These are phyloP conservation scores for Heterobasidion irregulare DNA, from an alignment of 1,284 basidiomycete species.

Conservation along the genomic window DNA sequence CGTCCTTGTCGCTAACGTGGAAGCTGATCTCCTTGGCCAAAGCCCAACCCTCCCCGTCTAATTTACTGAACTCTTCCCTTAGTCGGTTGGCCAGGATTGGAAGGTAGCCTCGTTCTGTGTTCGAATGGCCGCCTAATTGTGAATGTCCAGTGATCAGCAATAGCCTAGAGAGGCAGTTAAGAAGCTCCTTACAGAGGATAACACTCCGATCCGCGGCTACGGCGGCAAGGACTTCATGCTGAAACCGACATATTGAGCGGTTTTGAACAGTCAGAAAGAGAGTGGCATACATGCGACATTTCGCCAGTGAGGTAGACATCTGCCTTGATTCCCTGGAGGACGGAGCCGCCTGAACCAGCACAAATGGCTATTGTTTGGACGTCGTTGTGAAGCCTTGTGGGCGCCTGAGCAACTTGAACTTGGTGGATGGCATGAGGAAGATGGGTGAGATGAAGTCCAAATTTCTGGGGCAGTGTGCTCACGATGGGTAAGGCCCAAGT, in stretches of 20 bases:
- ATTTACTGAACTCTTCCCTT: constrained; percentile 19
- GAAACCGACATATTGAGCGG: constrained; percentile 10
- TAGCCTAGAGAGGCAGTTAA: background rate
- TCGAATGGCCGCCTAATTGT: constrained; percentile 46
- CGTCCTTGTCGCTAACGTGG: constrained; percentile 50
- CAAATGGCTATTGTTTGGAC: constrained; percentile 65
- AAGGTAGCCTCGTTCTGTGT: constrained; percentile 86
- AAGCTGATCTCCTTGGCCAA: constrained; percentile 33
- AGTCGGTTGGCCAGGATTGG: constrained; percentile 60
- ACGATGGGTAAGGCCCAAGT: constrained; percentile 62
- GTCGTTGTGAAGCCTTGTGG: constrained; percentile 22
- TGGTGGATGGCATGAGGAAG: background rate
- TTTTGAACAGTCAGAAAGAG: constrained; percentile 5
- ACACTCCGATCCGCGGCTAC: constrained; percentile 68
- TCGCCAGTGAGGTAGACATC: constrained; percentile 90
- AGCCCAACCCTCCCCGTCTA: constrained; percentile 11
- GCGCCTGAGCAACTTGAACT: constrained; percentile 73
- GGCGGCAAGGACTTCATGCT: constrained; percentile 81
- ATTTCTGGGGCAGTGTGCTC: background rate
- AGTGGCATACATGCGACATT: constrained; percentile 69
- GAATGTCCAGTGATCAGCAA: background rate
- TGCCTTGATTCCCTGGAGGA: constrained; percentile 62
- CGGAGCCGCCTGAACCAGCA: constrained; percentile 75
- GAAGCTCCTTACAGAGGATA: constrained; percentile 52
- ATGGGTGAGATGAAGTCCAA: background rate